Conservation (phyloP, 225 moss, liverwort and hornwort species). For the Anthoceros angustus region DNA sequence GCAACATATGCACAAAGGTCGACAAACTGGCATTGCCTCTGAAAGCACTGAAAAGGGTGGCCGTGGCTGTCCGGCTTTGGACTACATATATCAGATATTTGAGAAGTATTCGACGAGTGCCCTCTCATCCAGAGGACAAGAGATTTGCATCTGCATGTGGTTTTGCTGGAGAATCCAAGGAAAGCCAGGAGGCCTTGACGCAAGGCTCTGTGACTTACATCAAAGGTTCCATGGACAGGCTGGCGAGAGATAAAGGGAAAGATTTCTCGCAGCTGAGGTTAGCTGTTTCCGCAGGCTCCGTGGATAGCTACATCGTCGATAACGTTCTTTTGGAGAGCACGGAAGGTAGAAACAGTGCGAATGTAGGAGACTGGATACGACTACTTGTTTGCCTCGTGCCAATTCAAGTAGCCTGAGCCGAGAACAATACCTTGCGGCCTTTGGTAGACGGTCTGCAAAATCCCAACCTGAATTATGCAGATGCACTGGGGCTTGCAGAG, state of each 20-base stretch:
- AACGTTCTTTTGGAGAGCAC: not conserved
- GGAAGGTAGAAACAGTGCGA: not conserved
- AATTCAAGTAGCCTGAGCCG: conserved; percentile 45
- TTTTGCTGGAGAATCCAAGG: not conserved
- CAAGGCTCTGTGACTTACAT: not conserved
- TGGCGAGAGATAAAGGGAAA: not conserved
- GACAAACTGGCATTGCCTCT: not conserved
- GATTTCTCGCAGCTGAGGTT: not conserved
- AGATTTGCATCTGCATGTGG: not conserved
- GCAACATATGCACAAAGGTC: conserved; percentile 8
- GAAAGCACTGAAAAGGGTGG: not conserved
- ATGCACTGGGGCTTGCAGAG: conserved; percentile 29
- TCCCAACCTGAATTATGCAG: conserved; percentile 21
- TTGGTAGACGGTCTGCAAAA: conserved; percentile 39
- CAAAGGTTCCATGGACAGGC: not conserved
- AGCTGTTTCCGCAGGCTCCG: not conserved
- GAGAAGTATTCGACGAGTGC: conserved; percentile 39
- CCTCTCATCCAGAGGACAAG: not conserved
- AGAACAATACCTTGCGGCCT: conserved; percentile 39
- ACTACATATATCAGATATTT: conserved; percentile 34
- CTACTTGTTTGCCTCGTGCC: conserved; percentile 37
- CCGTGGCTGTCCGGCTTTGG: conserved; percentile 21
- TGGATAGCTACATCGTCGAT: not conserved
- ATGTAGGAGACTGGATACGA: conserved; percentile 26
- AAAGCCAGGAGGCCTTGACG: not conserved